These are phyloP conservation scores for Spathaspora girioi DNA, from an alignment of 805 yeast genomes.

Conservation along the genomic window DNA sequence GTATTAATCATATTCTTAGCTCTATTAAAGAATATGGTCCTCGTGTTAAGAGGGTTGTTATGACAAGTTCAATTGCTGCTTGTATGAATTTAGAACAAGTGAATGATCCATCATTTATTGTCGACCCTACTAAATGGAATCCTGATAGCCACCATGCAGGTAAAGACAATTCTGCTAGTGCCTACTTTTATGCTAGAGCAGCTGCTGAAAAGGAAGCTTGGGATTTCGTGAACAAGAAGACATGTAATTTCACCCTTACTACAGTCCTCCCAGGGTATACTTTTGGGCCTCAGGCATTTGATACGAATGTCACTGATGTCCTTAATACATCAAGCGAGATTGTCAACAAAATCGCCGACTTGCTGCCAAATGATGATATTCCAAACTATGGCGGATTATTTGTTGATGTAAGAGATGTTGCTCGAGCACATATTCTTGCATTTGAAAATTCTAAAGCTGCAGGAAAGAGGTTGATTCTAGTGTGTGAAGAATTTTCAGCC, in stretches of 20 bases:
- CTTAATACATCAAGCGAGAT: constrained; percentile 24
- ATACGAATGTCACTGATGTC: constrained; percentile 21
- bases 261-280: constrained; percentile 36
- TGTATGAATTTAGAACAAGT: constrained; percentile 20
- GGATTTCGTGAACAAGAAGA: constrained; percentile 23
- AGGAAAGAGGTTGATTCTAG: constrained; percentile 28
- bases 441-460: constrained; percentile 32
- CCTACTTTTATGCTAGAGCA: constrained; percentile 31
- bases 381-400: constrained; percentile 11
- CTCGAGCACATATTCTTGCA: constrained; percentile 52
- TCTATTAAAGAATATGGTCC: constrained; percentile 44
- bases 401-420: constrained; percentile 64
- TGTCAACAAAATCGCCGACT: constrained; percentile 22
- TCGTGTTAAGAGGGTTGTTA: constrained; percentile 39
- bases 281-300: constrained; percentile 43
- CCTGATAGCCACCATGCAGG: constrained; percentile 47
- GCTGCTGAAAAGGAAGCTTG: constrained; percentile 32
- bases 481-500: constrained; percentile 12
- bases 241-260: constrained; percentile 28
- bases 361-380: constrained; percentile 14
- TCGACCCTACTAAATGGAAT: constrained; percentile 47
- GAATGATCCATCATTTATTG: constrained; percentile 24
- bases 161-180: constrained; percentile 40
- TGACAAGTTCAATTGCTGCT: constrained; percentile 55
- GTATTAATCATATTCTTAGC: constrained; percentile 46